Base-by-base conservation (phyloP, 1,284 basidiomycete species). In the Prillingera fragicola region DNA sequence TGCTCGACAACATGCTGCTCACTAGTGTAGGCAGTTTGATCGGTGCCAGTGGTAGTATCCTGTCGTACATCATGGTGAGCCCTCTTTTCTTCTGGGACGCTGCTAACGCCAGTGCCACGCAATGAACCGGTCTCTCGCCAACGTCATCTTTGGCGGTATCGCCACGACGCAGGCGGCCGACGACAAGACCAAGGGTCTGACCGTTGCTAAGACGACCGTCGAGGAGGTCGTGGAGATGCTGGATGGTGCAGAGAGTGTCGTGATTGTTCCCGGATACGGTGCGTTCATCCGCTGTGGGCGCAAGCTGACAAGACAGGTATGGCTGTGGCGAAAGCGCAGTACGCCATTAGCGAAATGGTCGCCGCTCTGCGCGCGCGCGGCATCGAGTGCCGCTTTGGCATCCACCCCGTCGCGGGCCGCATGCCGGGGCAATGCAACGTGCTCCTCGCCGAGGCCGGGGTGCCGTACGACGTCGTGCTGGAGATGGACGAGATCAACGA, bases 401-500 rank as follows among this genome's bases (percentile, higher is more conserved):
- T 70, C 26, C 67, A 70, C 47, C 67, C 67, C 18, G 67, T 70
- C 18, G 66, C 67, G 3, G 67, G 67, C 12, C 54, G 64, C 9
- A 67, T 67, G 64, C 64, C 64, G 0, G 64, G 63, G 13, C 83
- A 88, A 70, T 87, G 86, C 65, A 89, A 89, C 61, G 85, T 89
- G 23, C 76, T 89, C 35, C 75, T 89, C 5, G 86, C 86, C 7
- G 86, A 89, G 63, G 87, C 87, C 4, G 84, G 84, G 13, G 87
- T 89, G 8, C 87, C 87, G 1, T 89, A 89, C 57, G 87, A 89
- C 60, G 85, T 88, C 52, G 85, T 88, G 23, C 74, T 85, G 43
- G 86, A 89, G 72, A 88, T 89, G 87, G 86, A 89, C 56, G 86
- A 89, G 70, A 88, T 89, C 71, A 87, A 89, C 62, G 85, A 88